These are phyloP conservation scores for Neofusicoccum kwambonambiense DNA, from an alignment of 2,329 filamentous ascomycete species.

Conservation along the genomic window DNA sequence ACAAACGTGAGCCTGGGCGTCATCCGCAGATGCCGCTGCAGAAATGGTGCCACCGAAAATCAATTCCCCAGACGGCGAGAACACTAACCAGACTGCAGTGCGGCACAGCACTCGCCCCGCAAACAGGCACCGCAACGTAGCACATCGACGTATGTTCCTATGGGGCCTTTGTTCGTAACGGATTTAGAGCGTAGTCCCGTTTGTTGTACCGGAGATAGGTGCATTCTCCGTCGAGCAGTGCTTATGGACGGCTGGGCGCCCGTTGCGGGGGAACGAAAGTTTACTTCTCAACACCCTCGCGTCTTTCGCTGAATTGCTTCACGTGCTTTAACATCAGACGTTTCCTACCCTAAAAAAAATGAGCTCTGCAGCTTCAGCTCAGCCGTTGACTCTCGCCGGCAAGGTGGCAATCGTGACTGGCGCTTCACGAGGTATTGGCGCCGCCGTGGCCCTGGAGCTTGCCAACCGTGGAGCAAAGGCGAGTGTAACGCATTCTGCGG, in stretches of 20 bases:
- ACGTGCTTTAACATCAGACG: too few relatives aligned
- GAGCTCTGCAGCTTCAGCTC: neutral
- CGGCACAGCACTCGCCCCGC: neutral
- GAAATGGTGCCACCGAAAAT: neutral
- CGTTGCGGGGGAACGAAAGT: neutral
- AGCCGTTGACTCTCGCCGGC: conserved; percentile 24
- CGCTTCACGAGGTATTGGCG: conserved; percentile 51
- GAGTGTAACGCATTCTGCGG: neutral
- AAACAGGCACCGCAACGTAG: too few relatives aligned
- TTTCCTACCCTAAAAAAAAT: neutral
- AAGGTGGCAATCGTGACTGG: conserved; percentile 52
- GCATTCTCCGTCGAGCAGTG: neutral
- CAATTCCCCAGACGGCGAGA: too few relatives aligned
- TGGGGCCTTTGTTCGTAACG: neutral
- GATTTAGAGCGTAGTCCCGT: neutral
- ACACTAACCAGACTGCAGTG: neutral
- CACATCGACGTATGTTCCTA: too few relatives aligned
- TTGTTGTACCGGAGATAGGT: neutral
- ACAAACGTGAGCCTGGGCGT: neutral
- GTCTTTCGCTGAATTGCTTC: too few relatives aligned
- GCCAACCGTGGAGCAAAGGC: conserved; percentile 48
- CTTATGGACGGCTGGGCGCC: neutral
- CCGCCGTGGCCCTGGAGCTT: conserved; percentile 48
- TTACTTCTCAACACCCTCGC: too few relatives aligned
- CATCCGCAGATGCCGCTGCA: neutral